Evolutionary conservation across 129 eudicot genomes (phyloP).

Genomic region (Logfia minima): DNA sequence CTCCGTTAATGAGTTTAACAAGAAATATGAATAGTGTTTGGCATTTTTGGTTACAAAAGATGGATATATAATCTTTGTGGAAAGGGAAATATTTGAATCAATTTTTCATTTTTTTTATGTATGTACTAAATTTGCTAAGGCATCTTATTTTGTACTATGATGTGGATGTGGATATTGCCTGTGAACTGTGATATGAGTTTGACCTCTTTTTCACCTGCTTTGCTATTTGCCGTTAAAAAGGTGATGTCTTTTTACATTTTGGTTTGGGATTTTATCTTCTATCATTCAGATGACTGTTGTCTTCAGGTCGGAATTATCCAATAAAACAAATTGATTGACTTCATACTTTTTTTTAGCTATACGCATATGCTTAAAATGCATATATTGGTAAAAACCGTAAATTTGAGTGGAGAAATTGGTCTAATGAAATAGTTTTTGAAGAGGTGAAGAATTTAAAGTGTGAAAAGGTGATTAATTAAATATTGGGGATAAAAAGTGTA

Average conservation of each 20-base stretch:
- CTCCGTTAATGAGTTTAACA: neutral
- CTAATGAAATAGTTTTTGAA: neutral
- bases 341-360: no score
- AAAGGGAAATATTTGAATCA: no score
- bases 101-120: neutral
- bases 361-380: neutral
- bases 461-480: neutral
- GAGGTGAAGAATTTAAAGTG: neutral
- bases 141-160: neutral
- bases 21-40: neutral
- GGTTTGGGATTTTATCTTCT: neutral
- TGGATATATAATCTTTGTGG: neutral
- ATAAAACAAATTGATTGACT: neutral
- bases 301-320: neutral
- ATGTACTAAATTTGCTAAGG: neutral
- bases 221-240: neutral
- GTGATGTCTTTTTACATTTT: neutral
- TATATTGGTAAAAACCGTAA: neutral
- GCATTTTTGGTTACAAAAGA: neutral
- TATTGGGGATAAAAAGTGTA: no score
- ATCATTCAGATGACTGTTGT: neutral
- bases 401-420: no score
- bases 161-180: neutral
- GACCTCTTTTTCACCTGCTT: slow-evolving; percentile 14
- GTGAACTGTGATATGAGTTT: slow-evolving; percentile 2